phyloP scores from a whole-genome alignment of 1,284 basidiomycete species.

The Austroboletus novae-zelandiae region DNA sequence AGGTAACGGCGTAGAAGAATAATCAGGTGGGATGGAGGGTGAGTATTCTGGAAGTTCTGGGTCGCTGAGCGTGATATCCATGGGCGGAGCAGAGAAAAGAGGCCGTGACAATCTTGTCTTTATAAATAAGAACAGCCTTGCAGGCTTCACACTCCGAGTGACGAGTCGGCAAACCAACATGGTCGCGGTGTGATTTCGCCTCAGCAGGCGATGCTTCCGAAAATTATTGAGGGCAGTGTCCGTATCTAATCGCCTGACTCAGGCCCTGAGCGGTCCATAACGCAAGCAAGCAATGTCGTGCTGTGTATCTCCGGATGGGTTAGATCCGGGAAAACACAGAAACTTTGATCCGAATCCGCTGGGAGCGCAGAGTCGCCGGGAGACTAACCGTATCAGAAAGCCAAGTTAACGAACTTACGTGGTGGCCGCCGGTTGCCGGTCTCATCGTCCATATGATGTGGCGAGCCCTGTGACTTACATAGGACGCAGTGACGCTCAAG shows the following conservation, averaged over 20 bases:
- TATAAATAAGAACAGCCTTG: constrained; percentile 25
- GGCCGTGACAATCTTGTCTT: constrained; percentile 1
- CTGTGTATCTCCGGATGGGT: constrained; percentile 1
- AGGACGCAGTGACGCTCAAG: no score
- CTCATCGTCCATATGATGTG: no score
- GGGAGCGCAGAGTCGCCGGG: background rate
- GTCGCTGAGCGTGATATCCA: constrained; percentile 13
- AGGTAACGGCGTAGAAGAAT: constrained; percentile 33
- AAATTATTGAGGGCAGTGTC: constrained; percentile 13
- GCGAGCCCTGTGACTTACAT: no score
- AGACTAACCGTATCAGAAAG: background rate
- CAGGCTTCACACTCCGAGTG: constrained; percentile 2
- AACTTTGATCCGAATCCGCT: constrained; percentile 4
- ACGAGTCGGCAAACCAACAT: constrained; percentile 5
- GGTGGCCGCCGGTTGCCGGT: no score
- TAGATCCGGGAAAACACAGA: background rate
- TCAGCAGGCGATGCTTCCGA: constrained; percentile 17
- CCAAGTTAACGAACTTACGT: no score
- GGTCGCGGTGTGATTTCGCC: constrained; percentile 11
- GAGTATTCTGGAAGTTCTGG: constrained; percentile 30
- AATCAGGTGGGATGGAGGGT: constrained; percentile 31
- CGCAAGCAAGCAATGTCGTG: constrained; percentile 9
- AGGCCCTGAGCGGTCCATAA: background rate
- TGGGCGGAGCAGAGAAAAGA: constrained; percentile 5
- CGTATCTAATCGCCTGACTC: background rate